Conservation (phyloP, 164 flowering plant species). For the Sextonia rubra region DNA sequence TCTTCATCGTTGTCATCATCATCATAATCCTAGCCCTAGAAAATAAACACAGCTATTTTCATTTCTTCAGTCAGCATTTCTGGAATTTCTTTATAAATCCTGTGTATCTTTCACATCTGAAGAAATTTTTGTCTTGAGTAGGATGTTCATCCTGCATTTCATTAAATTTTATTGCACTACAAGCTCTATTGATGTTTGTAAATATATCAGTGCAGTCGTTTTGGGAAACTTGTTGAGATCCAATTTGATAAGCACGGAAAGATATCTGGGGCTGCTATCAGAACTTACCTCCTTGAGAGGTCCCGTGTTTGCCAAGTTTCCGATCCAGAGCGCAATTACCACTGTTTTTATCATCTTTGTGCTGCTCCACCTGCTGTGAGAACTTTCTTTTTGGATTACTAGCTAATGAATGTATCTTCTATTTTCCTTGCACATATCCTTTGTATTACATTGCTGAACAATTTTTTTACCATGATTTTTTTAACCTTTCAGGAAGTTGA, state of each 20-base stretch:
- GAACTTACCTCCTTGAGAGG: constrained; percentile 83
- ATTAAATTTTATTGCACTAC: too few species aligned
- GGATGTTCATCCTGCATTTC: too few species aligned
- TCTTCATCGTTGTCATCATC: too few species aligned
- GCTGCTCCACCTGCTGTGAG: constrained; percentile 76
- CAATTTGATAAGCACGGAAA: constrained; percentile 74
- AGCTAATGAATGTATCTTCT: neutral
- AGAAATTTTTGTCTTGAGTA: neutral
- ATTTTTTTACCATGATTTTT: neutral
- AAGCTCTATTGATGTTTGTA: neutral
- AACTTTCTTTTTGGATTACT: neutral
- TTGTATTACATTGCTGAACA: constrained; percentile 3
- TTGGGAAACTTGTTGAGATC: constrained; percentile 87
- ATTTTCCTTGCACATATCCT: neutral
- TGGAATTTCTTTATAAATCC: neutral
- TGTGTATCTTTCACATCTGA: neutral
- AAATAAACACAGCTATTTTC: neutral
- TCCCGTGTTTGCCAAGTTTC: constrained; percentile 96
- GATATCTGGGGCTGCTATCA: constrained; percentile 86
- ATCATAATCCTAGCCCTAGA: too few species aligned
- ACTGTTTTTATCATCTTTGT: constrained; percentile 83
- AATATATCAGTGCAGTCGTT: constrained; percentile 51
- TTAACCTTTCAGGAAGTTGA: constrained; percentile 48
- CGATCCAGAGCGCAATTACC: constrained; percentile 85
- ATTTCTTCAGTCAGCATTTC: neutral